Percentiles rank a stretch among this genome's conserved stretches.
Conservation (phyloP, 2,329 filamentous ascomycete species). For the Amauroascus verrucosus region DNA sequence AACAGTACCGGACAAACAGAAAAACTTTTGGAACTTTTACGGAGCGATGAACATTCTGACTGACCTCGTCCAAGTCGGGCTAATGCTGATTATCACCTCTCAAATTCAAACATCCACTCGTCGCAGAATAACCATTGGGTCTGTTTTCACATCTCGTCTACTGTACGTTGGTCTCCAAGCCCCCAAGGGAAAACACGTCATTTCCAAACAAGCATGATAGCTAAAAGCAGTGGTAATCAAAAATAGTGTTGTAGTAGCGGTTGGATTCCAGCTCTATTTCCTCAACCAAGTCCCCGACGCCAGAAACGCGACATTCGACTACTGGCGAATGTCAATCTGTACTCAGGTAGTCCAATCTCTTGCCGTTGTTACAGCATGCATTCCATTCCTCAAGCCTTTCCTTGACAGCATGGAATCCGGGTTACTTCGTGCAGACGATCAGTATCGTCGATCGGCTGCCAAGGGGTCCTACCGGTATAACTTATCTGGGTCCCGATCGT, state of each 20-base stretch:
- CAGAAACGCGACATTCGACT: conserved; percentile 22
- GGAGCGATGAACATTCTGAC: conserved; percentile 13
- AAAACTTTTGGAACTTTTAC: conserved; percentile 14
- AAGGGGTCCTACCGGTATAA: conserved; percentile 11
- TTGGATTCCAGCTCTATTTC: conserved; percentile 13
- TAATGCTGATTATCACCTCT: conserved; percentile 12
- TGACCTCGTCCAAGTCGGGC: conserved; percentile 9
- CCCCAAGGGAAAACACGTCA: background rate
- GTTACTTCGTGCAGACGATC: conserved; percentile 20
- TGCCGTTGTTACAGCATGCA: conserved; percentile 22
- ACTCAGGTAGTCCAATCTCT: conserved; percentile 22
- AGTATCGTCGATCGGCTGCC: conserved; percentile 10
- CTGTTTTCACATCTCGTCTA: conserved; percentile 10
- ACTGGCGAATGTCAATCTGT: conserved; percentile 23
- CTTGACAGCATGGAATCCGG: conserved; percentile 24
- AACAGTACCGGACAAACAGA: background rate
- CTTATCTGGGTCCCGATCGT: conserved; percentile 4
- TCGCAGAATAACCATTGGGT: conserved; percentile 12
- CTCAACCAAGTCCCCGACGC: conserved; percentile 12
- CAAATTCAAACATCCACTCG: conserved; percentile 12
- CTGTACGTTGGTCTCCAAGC: conserved; percentile 11
- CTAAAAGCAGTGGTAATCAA: background rate
- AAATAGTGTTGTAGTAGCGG: conserved; percentile 12
- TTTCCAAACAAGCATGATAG: background rate
- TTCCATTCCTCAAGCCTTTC: conserved; percentile 24